A percentile compares a stretch with the other conserved stretches of the same genome.
Conservation (phyloP, 1,284 basidiomycete genomes). For the Marasmius tenuissimus region DNA sequence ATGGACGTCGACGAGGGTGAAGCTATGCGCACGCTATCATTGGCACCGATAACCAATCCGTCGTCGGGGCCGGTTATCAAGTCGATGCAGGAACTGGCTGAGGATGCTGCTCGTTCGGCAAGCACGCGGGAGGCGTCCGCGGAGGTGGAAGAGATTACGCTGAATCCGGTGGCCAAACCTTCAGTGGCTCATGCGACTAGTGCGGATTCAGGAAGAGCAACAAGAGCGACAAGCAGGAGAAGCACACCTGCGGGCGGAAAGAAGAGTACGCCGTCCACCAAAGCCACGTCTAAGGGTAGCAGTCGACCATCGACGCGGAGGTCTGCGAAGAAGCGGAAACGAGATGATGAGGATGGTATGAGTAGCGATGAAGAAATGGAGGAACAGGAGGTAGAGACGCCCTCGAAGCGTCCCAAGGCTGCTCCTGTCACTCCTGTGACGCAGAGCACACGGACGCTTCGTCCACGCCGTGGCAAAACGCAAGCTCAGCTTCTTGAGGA, state of each 20-base stretch:
- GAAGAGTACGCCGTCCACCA: not conserved
- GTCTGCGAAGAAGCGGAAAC: slow-evolving; percentile 3
- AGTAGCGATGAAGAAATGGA: slow-evolving; percentile 10
- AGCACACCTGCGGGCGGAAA: not conserved
- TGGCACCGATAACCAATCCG: slow-evolving; percentile 2
- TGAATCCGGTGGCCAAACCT: not conserved
- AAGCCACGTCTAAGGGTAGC: not conserved
- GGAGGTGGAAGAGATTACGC: not conserved
- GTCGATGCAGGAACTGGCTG: slow-evolving; percentile 69
- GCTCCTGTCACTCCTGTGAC: slow-evolving; percentile 14
- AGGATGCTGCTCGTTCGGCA: slow-evolving; percentile 32
- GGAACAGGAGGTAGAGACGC: slow-evolving; percentile 3
- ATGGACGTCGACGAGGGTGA: slow-evolving; percentile 10
- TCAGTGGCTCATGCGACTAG: not conserved
- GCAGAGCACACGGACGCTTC: slow-evolving; percentile 45
- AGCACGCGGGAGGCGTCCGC: not conserved
- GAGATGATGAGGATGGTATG: slow-evolving; percentile 12
- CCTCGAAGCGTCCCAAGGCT: slow-evolving; percentile 22
- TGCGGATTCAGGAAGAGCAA: not conserved
- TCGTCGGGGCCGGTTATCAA: slow-evolving; percentile 38
- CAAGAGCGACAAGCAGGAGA: not conserved
- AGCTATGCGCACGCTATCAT: not conserved
- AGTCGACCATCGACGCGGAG: not conserved
- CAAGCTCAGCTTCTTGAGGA: slow-evolving; percentile 45
- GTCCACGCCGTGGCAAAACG: slow-evolving; percentile 53